phyloP scores from a whole-genome alignment of 139 green algal species.

The Zygnema circumcarinatum region DNA sequence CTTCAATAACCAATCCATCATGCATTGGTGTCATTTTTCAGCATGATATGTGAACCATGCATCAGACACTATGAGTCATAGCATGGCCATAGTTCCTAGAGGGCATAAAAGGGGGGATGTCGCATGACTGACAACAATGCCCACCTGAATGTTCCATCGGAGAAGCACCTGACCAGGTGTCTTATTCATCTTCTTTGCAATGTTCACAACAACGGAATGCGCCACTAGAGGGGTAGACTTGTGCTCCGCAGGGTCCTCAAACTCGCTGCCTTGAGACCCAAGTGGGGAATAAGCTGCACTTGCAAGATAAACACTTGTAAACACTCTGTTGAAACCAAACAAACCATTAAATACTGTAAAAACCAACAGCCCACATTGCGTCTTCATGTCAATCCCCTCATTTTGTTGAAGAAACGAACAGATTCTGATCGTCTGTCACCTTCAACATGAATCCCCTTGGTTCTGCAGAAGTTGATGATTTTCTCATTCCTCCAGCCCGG shows the following conservation, averaged over 20 bases:
- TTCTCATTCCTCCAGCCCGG: constrained; percentile 86
- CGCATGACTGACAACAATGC: no score
- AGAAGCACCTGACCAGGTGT: constrained; percentile 80
- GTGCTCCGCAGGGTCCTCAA: background rate
- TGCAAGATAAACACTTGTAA: no score
- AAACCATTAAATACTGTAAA: no score
- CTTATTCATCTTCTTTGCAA: constrained; percentile 71
- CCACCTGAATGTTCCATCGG: constrained; percentile 78
- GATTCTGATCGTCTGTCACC: background rate
- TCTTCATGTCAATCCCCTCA: no score
- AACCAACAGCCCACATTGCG: no score
- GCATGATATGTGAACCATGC: no score
- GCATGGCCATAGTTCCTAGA: no score
- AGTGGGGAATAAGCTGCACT: constrained; percentile 82
- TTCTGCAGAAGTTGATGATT: constrained; percentile 72
- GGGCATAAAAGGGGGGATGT: no score
- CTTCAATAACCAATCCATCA: no score
- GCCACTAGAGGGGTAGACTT: background rate
- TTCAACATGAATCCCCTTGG: constrained; percentile 84
- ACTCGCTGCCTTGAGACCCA: constrained; percentile 77
- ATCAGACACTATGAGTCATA: no score
- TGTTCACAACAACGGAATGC: constrained; percentile 60
- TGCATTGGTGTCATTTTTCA: no score
- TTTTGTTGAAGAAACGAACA: background rate
- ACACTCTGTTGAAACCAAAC: no score